Percentiles rank a stretch among this genome's conserved stretches.
Conservation (phyloP, 78 protist genomes). For the Neovahlkampfia damariscottae region DNA sequence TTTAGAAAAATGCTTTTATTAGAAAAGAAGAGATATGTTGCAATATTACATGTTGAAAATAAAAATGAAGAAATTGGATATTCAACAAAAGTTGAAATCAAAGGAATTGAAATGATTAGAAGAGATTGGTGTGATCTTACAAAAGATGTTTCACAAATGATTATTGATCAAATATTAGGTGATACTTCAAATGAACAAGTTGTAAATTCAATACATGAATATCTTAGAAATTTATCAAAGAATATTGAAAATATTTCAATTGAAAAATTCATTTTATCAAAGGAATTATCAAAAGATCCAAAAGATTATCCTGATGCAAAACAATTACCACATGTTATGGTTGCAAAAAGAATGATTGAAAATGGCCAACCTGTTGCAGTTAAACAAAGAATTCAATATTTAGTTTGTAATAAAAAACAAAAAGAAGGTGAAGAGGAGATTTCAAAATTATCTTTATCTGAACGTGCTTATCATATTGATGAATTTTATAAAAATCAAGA, state of each 20-base stretch:
- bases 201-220: slow-evolving; percentile 16
- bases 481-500: not conserved
- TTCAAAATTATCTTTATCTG: not conserved
- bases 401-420: slow-evolving; percentile 45
- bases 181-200: slow-evolving; percentile 17
- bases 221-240: slow-evolving; percentile 9
- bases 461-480: not conserved
- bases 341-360: slow-evolving; percentile 29
- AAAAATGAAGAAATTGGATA: not conserved
- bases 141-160: slow-evolving; percentile 26
- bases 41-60: slow-evolving; percentile 25
- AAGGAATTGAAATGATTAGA: slow-evolving; percentile 96
- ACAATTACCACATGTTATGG: slow-evolving; percentile 89
- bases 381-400: slow-evolving; percentile 81
- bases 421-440: not conserved
- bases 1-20: slow-evolving; percentile 80
- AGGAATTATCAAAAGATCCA: slow-evolving; percentile 74
- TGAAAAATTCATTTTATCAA: slow-evolving; percentile 54
- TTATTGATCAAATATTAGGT: slow-evolving; percentile 49
- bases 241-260: slow-evolving; percentile 19
- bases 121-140: slow-evolving; percentile 94
- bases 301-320: slow-evolving; percentile 79
- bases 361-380: slow-evolving; percentile 44
- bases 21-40: slow-evolving; percentile 97
- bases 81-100: slow-evolving; percentile 33